These are phyloP conservation scores for Pezicula rhizophila DNA, from an alignment of 2,329 filamentous ascomycete genomes.

Conservation along the genomic window DNA sequence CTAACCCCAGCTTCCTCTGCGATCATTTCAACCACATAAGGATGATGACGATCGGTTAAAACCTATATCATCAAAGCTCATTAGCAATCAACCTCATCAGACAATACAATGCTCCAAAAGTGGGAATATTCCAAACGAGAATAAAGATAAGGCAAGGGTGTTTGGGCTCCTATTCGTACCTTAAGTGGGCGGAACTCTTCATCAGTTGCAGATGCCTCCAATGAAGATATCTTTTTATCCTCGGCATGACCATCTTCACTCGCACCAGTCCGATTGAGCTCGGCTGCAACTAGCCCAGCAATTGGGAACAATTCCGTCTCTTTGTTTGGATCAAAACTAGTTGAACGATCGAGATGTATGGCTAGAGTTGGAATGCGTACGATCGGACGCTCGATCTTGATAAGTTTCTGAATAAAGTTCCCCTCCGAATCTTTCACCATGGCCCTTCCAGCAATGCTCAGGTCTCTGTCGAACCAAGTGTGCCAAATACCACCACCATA, in stretches of 20 bases:
- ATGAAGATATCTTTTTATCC: slow-evolving; percentile 26
- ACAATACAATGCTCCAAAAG: too few relatives aligned
- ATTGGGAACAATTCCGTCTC: slow-evolving; percentile 95
- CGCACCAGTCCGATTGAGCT: slow-evolving; percentile 71
- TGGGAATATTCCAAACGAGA: too few relatives aligned
- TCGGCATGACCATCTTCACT: slow-evolving; percentile 34
- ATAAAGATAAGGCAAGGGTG: too few relatives aligned
- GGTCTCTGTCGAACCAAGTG: slow-evolving; percentile 94
- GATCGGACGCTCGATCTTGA: slow-evolving; percentile 87
- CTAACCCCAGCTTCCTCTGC: slow-evolving; percentile 70
- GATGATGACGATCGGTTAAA: slow-evolving; percentile 79
- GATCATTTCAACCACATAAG: slow-evolving; percentile 78
- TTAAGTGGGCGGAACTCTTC: slow-evolving; percentile 68
- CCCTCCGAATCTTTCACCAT: slow-evolving; percentile 72
- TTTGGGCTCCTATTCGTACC: slow-evolving; percentile 17
- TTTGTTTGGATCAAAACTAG: slow-evolving; percentile 91
- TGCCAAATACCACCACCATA: slow-evolving; percentile 98
- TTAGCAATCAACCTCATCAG: too few relatives aligned
- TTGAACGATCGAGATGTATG: slow-evolving; percentile 83
- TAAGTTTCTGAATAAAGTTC: slow-evolving; percentile 72
- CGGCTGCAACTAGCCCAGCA: slow-evolving; percentile 76
- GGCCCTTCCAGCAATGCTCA: slow-evolving; percentile 82
- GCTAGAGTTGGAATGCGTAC: slow-evolving; percentile 89
- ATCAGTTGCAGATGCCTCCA: slow-evolving; percentile 38
- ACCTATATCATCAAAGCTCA: slow-evolving; percentile 17